Evolutionary conservation across 2,329 filamentous ascomycete genomes (phyloP).

Genomic region (Trichothecium sympodiale): DNA sequence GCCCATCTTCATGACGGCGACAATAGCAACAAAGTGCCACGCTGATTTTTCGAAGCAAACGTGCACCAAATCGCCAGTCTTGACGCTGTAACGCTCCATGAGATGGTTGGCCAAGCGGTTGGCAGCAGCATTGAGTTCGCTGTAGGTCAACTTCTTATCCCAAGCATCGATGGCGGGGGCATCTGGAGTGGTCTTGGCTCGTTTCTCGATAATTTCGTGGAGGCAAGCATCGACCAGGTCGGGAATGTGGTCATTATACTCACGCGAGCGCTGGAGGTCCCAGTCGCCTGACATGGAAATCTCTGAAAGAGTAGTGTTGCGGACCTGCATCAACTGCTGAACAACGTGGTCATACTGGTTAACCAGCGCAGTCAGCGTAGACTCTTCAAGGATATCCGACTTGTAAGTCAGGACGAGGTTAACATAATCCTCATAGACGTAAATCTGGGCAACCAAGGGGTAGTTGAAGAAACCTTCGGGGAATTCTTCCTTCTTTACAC

Average conservation of each 20-base stretch:
- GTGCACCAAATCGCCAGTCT: constrained; percentile 1
- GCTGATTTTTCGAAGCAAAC: constrained; percentile 5
- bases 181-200: not conserved
- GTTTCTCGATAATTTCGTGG: not conserved
- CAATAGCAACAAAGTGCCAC: constrained; percentile 2
- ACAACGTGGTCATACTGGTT: constrained; percentile 1
- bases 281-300: not conserved
- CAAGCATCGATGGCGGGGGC: not conserved
- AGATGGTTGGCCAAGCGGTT: not conserved
- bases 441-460: constrained; percentile 1
- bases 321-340: not conserved
- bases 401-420: constrained; percentile 2
- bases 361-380: not conserved
- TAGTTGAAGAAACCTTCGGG: constrained; percentile 2
- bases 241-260: not conserved
- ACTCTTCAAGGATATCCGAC: constrained; percentile 1
- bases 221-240: not conserved
- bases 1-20: constrained; percentile 4
- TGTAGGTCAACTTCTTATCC: not conserved
- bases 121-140: not conserved
- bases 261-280: not conserved
- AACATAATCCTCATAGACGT: not conserved
- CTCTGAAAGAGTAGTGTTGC: not conserved
- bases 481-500: not conserved
- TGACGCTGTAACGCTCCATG: not conserved